phyloP scores from a whole-genome alignment of 805 yeast species.

The Metschnikowia reukaufii region DNA sequence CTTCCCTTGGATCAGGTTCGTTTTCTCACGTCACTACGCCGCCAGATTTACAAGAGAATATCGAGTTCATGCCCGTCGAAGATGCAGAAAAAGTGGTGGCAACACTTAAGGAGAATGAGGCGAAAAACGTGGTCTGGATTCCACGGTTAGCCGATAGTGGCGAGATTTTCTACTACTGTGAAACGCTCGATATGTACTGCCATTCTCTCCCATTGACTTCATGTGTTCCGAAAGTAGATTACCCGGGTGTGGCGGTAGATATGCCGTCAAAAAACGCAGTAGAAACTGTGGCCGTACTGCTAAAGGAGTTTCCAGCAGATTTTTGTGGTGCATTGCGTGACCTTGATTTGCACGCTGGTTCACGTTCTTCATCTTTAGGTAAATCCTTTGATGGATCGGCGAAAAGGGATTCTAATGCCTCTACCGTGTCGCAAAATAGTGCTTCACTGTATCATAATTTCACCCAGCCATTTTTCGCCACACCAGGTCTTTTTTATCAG shows the following conservation, averaged over 20 bases:
- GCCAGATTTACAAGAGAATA: slow-evolving; percentile 14
- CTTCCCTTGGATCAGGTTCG: slow-evolving; percentile 5
- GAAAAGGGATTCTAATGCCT: slow-evolving; percentile 41
- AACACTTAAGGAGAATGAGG: slow-evolving; percentile 22
- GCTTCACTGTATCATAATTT: slow-evolving; percentile 41
- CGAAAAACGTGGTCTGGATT: slow-evolving; percentile 49
- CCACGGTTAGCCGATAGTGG: slow-evolving; percentile 59
- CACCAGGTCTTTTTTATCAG: slow-evolving; percentile 51
- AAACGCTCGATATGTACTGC: slow-evolving; percentile 59
- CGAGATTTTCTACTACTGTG: slow-evolving; percentile 57
- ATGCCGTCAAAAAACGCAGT: slow-evolving; percentile 28
- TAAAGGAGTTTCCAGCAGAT: slow-evolving; percentile 9
- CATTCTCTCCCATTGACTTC: slow-evolving; percentile 52
- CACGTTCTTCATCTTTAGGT: slow-evolving; percentile 14
- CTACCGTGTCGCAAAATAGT: slow-evolving; percentile 31
- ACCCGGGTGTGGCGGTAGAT: slow-evolving; percentile 22
- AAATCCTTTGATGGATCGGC: slow-evolving; percentile 28
- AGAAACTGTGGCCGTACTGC: slow-evolving; percentile 20
- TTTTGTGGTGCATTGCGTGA: slow-evolving; percentile 6
- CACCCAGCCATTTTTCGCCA: slow-evolving; percentile 40
- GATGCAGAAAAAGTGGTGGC: slow-evolving; percentile 32
- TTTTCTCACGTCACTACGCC: slow-evolving; percentile 16
- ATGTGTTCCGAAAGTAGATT: slow-evolving; percentile 22
- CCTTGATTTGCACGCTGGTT: slow-evolving; percentile 2
- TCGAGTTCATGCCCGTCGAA: slow-evolving; percentile 21